These are phyloP conservation scores for Xylogone sp. DNA, from an alignment of 2,329 filamentous ascomycete species.

Conservation along the genomic window DNA sequence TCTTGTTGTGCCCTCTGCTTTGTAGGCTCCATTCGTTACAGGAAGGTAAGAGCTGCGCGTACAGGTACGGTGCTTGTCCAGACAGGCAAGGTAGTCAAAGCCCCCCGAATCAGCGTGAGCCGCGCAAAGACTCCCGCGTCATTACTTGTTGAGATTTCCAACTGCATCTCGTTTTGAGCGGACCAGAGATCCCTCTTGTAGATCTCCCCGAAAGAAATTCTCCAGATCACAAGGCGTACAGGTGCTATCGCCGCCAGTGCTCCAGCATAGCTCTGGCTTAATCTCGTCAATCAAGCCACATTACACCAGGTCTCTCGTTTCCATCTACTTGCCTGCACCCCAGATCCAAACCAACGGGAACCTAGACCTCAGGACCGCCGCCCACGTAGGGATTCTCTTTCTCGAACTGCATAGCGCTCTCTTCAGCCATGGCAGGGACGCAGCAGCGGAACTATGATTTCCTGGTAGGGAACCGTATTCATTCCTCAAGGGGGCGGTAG, in stretches of 20 bases:
- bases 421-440: conserved; percentile 78
- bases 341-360: background rate
- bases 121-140: background rate
- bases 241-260: background rate
- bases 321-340: background rate
- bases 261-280: background rate
- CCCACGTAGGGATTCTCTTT: background rate
- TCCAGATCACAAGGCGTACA: background rate
- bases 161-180: background rate
- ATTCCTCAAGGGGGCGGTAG: conserved; percentile 11
- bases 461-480: conserved; percentile 64
- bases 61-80: background rate
- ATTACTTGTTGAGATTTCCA: background rate
- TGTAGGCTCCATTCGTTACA: background rate
- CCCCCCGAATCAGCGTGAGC: background rate
- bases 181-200: background rate
- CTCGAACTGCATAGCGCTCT: background rate
- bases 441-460: conserved; percentile 88
- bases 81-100: background rate
- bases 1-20: too few relatives aligned
- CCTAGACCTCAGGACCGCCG: background rate
- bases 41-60: background rate
- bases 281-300: background rate
- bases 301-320: background rate
- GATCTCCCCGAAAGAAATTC: background rate